These are phyloP conservation scores for Monosporozyma solicola DNA, from an alignment of 805 yeast genomes.

Conservation along the genomic window DNA sequence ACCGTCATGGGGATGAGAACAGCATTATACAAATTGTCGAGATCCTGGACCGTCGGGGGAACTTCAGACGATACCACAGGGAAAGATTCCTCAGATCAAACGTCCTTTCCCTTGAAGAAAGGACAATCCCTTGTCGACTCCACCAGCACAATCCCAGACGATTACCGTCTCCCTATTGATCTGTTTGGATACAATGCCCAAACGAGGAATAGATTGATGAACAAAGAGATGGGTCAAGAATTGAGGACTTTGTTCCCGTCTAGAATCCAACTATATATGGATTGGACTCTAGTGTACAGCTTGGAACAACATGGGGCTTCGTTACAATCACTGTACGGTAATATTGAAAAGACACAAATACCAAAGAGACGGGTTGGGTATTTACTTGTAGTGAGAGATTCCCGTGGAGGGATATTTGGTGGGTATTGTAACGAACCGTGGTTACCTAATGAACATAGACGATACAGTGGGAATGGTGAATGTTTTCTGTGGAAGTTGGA, in stretches of 20 bases:
- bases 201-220: slow-evolving; percentile 52
- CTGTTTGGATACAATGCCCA: slow-evolving; percentile 51
- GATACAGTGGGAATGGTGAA: slow-evolving; percentile 90
- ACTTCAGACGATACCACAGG: not conserved
- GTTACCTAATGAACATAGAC: slow-evolving; percentile 58
- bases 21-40: slow-evolving; percentile 1
- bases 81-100: not conserved
- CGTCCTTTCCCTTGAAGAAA: slow-evolving; percentile 2
- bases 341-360: slow-evolving; percentile 33
- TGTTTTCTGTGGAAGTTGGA: slow-evolving; percentile 86
- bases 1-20: slow-evolving; percentile 2
- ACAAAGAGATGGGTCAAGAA: slow-evolving; percentile 60
- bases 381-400: slow-evolving; percentile 63
- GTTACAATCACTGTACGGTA: slow-evolving; percentile 62
- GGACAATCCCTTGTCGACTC: not conserved
- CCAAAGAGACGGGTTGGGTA: slow-evolving; percentile 50
- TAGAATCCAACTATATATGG: slow-evolving; percentile 64
- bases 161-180: slow-evolving; percentile 46
- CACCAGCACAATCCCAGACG: slow-evolving; percentile 5
- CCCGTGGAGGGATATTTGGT: slow-evolving; percentile 59
- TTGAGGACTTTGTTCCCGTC: slow-evolving; percentile 67
- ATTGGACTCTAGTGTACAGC: slow-evolving; percentile 76
- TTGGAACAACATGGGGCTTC: slow-evolving; percentile 90
- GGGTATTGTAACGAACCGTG: slow-evolving; percentile 67
- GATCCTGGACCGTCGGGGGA: slow-evolving; percentile 1